Evolutionary conservation across 129 eudicot species (phyloP).

Genomic region (Helichrysum umbraculigerum): DNA sequence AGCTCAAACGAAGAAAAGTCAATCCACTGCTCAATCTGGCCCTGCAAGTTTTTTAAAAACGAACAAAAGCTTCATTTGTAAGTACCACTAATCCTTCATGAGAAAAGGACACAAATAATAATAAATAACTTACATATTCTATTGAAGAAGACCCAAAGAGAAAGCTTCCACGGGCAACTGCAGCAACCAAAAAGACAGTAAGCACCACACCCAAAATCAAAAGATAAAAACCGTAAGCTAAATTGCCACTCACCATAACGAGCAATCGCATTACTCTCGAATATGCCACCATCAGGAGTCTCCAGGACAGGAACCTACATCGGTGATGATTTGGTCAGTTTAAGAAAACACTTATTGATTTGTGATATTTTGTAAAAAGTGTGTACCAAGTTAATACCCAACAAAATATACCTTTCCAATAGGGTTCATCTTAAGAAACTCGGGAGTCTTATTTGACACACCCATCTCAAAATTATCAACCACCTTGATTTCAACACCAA

Average conservation of each 20-base stretch:
- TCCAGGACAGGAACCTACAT: conserved; percentile 84
- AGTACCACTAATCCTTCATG: background rate
- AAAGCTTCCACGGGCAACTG: conserved; percentile 62
- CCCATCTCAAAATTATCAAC: conserved; percentile 69
- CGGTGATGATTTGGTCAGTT: background rate
- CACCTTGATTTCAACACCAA: conserved; percentile 66
- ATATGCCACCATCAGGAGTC: conserved; percentile 79
- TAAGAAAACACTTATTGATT: background rate
- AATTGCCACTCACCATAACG: conserved; percentile 61
- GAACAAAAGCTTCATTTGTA: background rate
- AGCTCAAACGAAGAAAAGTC: conserved; percentile 61
- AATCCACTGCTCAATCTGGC: conserved; percentile 72
- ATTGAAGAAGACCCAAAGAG: conserved; percentile 69
- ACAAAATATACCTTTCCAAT: conserved; percentile 69
- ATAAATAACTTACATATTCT: conserved; percentile 28
- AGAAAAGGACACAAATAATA: too few species aligned
- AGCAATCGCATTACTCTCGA: conserved; percentile 96
- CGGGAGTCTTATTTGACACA: conserved; percentile 73
- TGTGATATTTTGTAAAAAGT: background rate
- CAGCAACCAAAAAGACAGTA: conserved; percentile 25
- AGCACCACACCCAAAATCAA: conserved; percentile 3
- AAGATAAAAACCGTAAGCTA: background rate
- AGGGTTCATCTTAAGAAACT: conserved; percentile 89
- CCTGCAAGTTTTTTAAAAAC: conserved; percentile 34
- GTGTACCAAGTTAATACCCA: background rate